phyloP scores from a whole-genome alignment of 2,329 filamentous ascomycete genomes.

The Tolypocladium tropicale region DNA sequence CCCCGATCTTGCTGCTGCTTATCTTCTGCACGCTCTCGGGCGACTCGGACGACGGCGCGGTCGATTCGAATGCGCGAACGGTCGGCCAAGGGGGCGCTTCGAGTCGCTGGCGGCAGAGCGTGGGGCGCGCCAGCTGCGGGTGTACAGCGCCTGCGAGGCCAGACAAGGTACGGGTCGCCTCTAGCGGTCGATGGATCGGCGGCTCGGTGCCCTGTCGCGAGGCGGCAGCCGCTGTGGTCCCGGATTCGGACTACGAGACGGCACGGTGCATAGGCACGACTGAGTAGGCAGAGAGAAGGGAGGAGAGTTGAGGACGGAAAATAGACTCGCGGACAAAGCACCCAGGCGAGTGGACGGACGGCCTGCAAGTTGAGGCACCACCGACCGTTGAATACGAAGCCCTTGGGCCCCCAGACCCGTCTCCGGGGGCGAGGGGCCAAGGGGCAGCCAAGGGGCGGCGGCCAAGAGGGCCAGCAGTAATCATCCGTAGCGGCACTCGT shows the following conservation, averaged over 20 bases:
- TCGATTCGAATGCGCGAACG: neutral
- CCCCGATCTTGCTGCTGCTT: neutral
- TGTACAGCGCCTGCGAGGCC: neutral
- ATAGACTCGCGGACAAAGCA: neutral
- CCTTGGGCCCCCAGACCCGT: neutral
- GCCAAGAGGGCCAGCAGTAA: neutral
- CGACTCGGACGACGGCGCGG: neutral
- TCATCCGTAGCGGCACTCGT: too few relatives aligned
- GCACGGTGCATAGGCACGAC: neutral
- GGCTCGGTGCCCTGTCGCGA: neutral
- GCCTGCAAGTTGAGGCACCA: neutral
- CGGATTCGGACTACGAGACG: neutral
- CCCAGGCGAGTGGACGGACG: neutral
- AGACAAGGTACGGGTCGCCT: neutral
- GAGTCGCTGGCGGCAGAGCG: neutral
- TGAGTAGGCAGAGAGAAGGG: neutral
- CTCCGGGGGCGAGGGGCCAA: neutral
- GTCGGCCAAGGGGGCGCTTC: neutral
- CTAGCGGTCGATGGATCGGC: slow-evolving; percentile 1
- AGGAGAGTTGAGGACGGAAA: neutral
- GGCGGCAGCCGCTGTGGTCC: neutral
- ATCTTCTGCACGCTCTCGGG: neutral
- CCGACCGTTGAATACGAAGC: neutral
- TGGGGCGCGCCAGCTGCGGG: neutral
- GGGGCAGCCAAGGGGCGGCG: neutral